Evolutionary conservation across 306 rosid species (phyloP).

Genomic region (Medicago lupulina): DNA sequence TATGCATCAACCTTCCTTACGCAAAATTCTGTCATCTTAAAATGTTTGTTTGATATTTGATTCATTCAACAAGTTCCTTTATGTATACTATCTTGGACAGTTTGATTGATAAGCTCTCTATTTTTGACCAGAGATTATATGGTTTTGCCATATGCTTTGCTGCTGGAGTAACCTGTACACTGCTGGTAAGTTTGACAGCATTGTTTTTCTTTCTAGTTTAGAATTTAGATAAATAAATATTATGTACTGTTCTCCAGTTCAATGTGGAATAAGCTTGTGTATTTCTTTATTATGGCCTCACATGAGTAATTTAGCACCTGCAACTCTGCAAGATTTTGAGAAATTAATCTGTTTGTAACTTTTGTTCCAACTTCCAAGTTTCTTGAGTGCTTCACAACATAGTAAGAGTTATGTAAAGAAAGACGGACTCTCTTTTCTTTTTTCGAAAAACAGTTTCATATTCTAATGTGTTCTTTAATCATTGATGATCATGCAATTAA

Average conservation of each 20-base stretch:
- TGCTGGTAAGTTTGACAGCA: constrained; percentile 66
- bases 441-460: neutral
- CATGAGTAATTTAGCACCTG: neutral
- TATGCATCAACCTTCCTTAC: constrained; percentile 33
- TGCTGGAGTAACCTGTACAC: constrained; percentile 81
- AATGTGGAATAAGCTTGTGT: constrained; percentile 10
- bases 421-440: neutral
- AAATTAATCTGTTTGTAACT: constrained; percentile 14
- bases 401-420: neutral
- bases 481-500: neutral
- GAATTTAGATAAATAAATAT: constrained; percentile 28
- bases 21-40: constrained; percentile 5
- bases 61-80: constrained; percentile 27
- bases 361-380: constrained; percentile 3
- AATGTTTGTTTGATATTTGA: constrained; percentile 26
- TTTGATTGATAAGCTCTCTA: constrained; percentile 43
- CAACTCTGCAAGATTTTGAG: constrained; percentile 11
- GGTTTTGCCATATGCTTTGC: constrained; percentile 90
- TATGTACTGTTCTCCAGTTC: constrained; percentile 28
- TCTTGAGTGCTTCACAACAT: neutral
- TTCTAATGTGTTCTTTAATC: neutral
- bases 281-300: constrained; percentile 1
- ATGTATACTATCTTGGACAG: constrained; percentile 16
- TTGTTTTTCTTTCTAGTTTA: constrained; percentile 19
- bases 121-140: constrained; percentile 67